Conservation (phyloP, 768 basidiomycete genomes). For the Tulasnella sp. region DNA sequence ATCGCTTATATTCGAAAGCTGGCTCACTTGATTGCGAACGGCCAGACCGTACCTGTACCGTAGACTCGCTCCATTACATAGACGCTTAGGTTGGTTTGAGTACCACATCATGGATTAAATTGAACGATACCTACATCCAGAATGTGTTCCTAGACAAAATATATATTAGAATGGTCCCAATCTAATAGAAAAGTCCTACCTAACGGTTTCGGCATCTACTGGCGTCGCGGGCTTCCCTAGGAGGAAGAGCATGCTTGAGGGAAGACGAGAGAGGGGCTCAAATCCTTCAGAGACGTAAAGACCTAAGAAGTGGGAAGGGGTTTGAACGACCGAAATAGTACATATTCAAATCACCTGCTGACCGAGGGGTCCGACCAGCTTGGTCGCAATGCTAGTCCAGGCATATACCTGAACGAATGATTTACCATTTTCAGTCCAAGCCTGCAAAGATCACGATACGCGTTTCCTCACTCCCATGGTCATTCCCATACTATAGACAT, state of each 20-base stretch:
- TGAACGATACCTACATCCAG: not conserved
- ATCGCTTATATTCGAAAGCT: not conserved
- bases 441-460: not conserved
- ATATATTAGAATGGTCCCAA: not conserved
- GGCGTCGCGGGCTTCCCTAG: not conserved
- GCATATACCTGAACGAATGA: not conserved
- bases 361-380: not conserved
- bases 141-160: constrained; percentile 1
- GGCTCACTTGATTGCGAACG: not conserved
- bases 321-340: not conserved
- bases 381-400: not conserved
- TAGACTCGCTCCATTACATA: not conserved
- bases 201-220: not conserved
- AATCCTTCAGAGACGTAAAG: constrained; percentile 4
- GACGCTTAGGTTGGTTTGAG: not conserved
- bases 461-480: not conserved
- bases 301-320: not conserved
- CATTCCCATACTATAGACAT: constrained; percentile 6
- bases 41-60: not conserved
- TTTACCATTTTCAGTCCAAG: too few relatives aligned
- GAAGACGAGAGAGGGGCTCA: constrained; percentile 17
- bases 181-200: not conserved
- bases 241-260: not conserved
- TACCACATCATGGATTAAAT: not conserved
- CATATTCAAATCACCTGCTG: not conserved